phyloP scores from a whole-genome alignment of 2,329 filamentous ascomycete genomes.

The Pseudopyricularia cyperi region DNA sequence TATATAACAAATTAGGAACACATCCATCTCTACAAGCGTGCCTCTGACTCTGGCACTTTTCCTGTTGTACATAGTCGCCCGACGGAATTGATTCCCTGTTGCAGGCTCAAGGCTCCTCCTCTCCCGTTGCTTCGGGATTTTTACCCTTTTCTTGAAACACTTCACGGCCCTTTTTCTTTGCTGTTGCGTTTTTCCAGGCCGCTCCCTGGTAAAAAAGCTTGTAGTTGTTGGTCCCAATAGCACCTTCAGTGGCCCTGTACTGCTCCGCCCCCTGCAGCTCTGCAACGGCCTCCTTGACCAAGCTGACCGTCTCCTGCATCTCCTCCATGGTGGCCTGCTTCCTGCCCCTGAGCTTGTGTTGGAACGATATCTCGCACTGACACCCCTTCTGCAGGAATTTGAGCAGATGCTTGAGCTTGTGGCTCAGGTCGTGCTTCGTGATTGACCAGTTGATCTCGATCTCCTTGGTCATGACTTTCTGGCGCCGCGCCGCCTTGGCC shows the following conservation, averaged over 20 bases:
- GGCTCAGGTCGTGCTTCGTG: constrained; percentile 58
- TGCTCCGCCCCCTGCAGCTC: constrained; percentile 25
- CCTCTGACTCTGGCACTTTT: too few species aligned
- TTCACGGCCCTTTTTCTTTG: background rate
- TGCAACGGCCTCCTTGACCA: constrained; percentile 18
- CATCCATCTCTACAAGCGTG: too few species aligned
- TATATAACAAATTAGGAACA: too few species aligned
- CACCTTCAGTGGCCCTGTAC: constrained; percentile 26
- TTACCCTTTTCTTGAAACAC: background rate
- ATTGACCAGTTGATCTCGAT: constrained; percentile 91
- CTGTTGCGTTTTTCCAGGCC: background rate
- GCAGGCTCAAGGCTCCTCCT: too few species aligned
- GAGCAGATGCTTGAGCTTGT: constrained; percentile 52
- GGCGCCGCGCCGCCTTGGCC: constrained; percentile 24
- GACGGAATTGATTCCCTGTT: too few species aligned
- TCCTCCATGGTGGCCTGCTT: constrained; percentile 49
- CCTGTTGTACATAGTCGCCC: too few species aligned
- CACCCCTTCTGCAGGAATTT: constrained; percentile 62
- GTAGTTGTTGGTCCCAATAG: constrained; percentile 14
- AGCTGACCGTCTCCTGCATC: constrained; percentile 40
- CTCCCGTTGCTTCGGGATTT: background rate
- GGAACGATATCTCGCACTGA: constrained; percentile 60
- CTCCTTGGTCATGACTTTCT: constrained; percentile 46
- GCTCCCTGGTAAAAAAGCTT: background rate
- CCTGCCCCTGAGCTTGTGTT: constrained; percentile 44